These are phyloP conservation scores for Athelia psychrophila DNA, from an alignment of 1,284 basidiomycete genomes.

Conservation along the genomic window DNA sequence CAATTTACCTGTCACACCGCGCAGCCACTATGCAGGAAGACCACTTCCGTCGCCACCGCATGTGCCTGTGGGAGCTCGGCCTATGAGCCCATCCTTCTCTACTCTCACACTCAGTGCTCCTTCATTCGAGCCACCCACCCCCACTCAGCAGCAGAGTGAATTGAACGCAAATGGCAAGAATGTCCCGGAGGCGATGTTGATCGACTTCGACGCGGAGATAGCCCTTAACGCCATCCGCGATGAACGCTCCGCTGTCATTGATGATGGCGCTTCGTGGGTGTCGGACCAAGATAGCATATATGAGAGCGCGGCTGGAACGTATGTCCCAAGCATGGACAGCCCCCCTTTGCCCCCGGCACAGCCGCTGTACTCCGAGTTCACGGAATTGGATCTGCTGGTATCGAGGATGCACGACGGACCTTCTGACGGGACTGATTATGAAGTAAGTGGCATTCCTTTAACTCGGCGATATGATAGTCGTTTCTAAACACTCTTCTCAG, in stretches of 20 bases:
- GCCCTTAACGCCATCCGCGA: neutral
- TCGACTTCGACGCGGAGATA: neutral
- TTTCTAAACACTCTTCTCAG: slow-evolving; percentile 27
- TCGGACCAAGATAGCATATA: neutral
- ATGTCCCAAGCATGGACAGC: neutral
- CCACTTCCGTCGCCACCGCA: neutral
- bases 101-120: no score
- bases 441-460: slow-evolving; percentile 39
- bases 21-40: neutral
- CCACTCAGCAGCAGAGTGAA: neutral
- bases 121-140: no score
- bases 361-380: slow-evolving; percentile 38
- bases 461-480: neutral
- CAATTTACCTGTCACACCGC: neutral
- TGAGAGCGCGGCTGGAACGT: neutral
- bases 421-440: slow-evolving; percentile 49
- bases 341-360: slow-evolving; percentile 1
- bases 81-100: no score
- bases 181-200: neutral
- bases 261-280: neutral
- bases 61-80: neutral
- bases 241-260: neutral
- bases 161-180: neutral
- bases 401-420: slow-evolving; percentile 45
- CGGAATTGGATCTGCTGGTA: slow-evolving; percentile 61